These are phyloP conservation scores for Trypanosomatidae sp. DNA, from an alignment of 208 protist species.

Conservation along the genomic window DNA sequence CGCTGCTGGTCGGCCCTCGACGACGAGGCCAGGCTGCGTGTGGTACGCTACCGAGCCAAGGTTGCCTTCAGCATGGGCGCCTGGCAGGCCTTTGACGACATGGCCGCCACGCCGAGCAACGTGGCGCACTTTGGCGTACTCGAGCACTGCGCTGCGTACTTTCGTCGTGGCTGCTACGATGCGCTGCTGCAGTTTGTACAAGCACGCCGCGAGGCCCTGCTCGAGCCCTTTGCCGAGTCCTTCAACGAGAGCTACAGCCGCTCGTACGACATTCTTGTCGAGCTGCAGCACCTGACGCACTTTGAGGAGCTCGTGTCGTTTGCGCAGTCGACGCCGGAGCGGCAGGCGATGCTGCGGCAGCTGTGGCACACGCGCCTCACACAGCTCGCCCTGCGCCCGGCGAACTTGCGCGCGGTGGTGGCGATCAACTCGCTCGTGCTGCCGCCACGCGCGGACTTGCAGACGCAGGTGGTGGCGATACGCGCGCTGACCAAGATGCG, in stretches of 20 bases:
- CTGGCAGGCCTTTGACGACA: slow-evolving; percentile 69
- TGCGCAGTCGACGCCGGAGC: slow-evolving; percentile 55
- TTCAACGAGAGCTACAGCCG: slow-evolving; percentile 82
- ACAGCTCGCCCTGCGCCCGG: slow-evolving; percentile 80
- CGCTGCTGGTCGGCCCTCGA: slow-evolving; percentile 47
- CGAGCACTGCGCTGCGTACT: slow-evolving; percentile 64
- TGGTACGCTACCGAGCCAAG: slow-evolving; percentile 66
- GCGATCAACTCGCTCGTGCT: slow-evolving; percentile 94
- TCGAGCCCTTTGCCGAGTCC: slow-evolving; percentile 66
- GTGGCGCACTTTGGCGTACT: slow-evolving; percentile 42
- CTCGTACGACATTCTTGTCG: slow-evolving; percentile 91
- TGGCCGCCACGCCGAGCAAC: slow-evolving; percentile 22
- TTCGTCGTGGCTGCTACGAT: slow-evolving; percentile 34
- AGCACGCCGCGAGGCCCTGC: slow-evolving; percentile 36
- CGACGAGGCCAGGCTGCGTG: slow-evolving; percentile 23
- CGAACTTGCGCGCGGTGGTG: slow-evolving; percentile 91
- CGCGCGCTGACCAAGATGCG: slow-evolving; percentile 72
- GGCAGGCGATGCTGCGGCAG: slow-evolving; percentile 37
- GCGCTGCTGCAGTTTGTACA: slow-evolving; percentile 46
- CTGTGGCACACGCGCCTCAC: slow-evolving; percentile 87
- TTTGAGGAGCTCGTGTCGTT: slow-evolving; percentile 98
- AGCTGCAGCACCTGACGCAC: slow-evolving; percentile 96
- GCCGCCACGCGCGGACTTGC: slow-evolving; percentile 79
- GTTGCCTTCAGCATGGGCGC: slow-evolving; percentile 61
- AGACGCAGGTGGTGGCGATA: slow-evolving; percentile 94